Percentiles rank a stretch among this genome's conserved stretches.
phyloP scores from a whole-genome alignment of 805 yeast species.

The Candida morakotiae region DNA sequence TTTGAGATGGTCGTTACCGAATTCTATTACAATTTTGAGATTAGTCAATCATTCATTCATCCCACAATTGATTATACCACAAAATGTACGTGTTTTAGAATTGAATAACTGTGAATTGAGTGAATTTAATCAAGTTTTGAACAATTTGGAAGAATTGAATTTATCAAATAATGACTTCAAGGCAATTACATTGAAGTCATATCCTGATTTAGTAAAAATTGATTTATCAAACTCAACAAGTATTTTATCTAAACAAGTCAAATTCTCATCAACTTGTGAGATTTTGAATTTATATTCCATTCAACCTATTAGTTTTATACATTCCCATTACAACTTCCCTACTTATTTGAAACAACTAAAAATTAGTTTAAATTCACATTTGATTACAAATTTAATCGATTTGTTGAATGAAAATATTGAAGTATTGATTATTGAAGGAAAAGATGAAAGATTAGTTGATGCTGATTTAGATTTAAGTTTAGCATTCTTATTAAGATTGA shows the following conservation, averaged over 20 bases:
- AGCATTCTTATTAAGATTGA: too few relatives aligned
- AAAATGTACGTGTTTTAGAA: not conserved
- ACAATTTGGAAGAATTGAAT: not conserved
- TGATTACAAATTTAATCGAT: not conserved
- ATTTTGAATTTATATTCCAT: too few relatives aligned
- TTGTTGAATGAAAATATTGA: not conserved
- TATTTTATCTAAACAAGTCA: too few relatives aligned
- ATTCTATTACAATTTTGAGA: not conserved
- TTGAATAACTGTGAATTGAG: not conserved
- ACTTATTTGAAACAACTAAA: not conserved
- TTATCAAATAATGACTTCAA: not conserved
- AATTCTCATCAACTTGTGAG: too few relatives aligned
- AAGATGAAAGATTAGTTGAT: not conserved
- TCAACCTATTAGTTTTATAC: not conserved
- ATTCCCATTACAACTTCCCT: not conserved
- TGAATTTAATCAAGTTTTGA: not conserved
- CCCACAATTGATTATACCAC: not conserved
- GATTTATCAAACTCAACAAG: not conserved
- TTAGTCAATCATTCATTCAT: not conserved
- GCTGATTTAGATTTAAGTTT: too few relatives aligned
- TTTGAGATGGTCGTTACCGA: not conserved
- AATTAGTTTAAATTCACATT: not conserved
- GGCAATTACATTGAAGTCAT: too few relatives aligned
- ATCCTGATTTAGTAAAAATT: not conserved
- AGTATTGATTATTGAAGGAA: not conserved